Conservation (phyloP, 2,329 filamentous ascomycete species). For the Neonectria sp. region DNA sequence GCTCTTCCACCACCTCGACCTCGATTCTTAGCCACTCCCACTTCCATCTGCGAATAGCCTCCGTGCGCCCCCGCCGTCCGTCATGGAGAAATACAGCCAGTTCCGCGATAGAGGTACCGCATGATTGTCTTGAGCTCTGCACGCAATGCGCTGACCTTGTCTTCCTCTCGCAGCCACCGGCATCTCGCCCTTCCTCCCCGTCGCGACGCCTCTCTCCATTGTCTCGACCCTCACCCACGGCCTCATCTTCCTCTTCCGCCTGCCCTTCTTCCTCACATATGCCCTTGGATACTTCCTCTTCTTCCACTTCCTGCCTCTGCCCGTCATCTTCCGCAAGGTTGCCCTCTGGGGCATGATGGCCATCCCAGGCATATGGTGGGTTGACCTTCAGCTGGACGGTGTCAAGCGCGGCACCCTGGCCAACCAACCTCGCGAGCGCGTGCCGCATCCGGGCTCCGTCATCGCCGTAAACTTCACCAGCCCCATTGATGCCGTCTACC, state of each 20-base stretch:
- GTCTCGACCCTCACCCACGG: slow-evolving; percentile 76
- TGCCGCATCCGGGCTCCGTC: slow-evolving; percentile 84
- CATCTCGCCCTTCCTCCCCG: slow-evolving; percentile 94
- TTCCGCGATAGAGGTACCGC: slow-evolving; percentile 86
- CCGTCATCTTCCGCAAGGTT: slow-evolving; percentile 79
- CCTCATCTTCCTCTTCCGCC: slow-evolving; percentile 84
- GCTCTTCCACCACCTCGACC: slow-evolving; percentile 22
- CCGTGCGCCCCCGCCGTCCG: slow-evolving; percentile 18
- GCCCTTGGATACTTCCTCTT: slow-evolving; percentile 82
- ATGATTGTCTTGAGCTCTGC: accelerated
- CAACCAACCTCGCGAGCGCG: slow-evolving; percentile 78
- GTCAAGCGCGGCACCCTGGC: slow-evolving; percentile 92
- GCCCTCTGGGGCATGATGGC: slow-evolving; percentile 90
- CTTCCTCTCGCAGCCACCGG: slow-evolving; percentile 78
- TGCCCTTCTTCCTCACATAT: slow-evolving; percentile 82
- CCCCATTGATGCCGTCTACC: slow-evolving; percentile 92
- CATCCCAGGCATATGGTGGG: slow-evolving; percentile 96
- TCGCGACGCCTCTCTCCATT: slow-evolving; percentile 75
- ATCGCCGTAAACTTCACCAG: slow-evolving; percentile 94
- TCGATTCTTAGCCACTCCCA: slow-evolving; percentile 23
- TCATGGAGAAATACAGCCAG: slow-evolving; percentile 96
- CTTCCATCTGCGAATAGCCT: slow-evolving; percentile 20
- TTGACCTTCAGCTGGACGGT: slow-evolving; percentile 97
- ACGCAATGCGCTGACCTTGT: slow-evolving; percentile 30
- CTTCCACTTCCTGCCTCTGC: slow-evolving; percentile 84